These are phyloP conservation scores for Glarea lozoyensis DNA, from an alignment of 495 filamentous ascomycete species.

Conservation along the genomic window DNA sequence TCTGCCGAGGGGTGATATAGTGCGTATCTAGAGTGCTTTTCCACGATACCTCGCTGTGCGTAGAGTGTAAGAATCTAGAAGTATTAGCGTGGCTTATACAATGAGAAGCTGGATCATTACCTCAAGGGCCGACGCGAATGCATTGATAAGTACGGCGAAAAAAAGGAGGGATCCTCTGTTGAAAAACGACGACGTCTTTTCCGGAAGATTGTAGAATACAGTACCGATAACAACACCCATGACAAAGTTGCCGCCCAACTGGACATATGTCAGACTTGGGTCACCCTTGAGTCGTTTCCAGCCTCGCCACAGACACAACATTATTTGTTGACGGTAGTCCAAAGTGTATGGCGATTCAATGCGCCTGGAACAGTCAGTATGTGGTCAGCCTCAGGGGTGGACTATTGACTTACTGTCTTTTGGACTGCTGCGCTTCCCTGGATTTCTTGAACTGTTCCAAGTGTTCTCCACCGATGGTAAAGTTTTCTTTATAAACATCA, in stretches of 20 bases:
- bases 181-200: slow-evolving; percentile 36
- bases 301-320: slow-evolving; percentile 46
- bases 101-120: too few species aligned
- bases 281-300: slow-evolving; percentile 62
- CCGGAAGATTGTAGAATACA: slow-evolving; percentile 40
- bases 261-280: slow-evolving; percentile 54
- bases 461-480: slow-evolving; percentile 53
- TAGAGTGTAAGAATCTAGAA: slow-evolving; percentile 64
- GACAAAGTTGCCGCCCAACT: slow-evolving; percentile 59
- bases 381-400: too few species aligned
- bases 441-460: slow-evolving; percentile 58
- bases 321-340: slow-evolving; percentile 44
- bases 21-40: slow-evolving; percentile 76
- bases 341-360: slow-evolving; percentile 52
- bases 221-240: slow-evolving; percentile 32
- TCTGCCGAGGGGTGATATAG: slow-evolving; percentile 79
- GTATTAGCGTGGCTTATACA: too few species aligned
- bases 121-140: slow-evolving; percentile 68
- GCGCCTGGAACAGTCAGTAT: too few species aligned
- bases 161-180: slow-evolving; percentile 45
- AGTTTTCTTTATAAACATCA: slow-evolving; percentile 53
- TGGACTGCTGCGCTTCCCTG: slow-evolving; percentile 58
- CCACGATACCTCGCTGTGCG: slow-evolving; percentile 57
- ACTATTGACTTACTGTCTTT: too few species aligned
- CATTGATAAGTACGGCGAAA: slow-evolving; percentile 71